phyloP scores from a whole-genome alignment of 164 flowering plant genomes.

The Sextonia rubra region DNA sequence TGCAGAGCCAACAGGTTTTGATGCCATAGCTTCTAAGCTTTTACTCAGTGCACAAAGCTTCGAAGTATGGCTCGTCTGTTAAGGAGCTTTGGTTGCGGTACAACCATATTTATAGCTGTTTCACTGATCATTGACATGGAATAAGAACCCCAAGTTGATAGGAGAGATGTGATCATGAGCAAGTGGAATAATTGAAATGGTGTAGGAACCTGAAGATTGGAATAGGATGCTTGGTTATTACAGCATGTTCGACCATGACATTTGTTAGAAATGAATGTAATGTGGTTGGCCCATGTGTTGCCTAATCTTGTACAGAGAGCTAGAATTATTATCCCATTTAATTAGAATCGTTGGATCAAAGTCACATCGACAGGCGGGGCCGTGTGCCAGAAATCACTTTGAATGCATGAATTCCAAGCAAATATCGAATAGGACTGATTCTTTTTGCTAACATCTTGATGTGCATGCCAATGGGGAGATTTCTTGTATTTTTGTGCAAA shows the following conservation, averaged over 20 bases:
- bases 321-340: neutral
- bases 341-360: neutral
- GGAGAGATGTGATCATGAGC: neutral
- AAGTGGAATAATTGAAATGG: neutral
- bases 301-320: neutral
- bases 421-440: neutral
- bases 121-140: neutral
- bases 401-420: neutral
- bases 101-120: neutral
- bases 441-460: neutral
- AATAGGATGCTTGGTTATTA: neutral
- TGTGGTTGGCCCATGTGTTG: neutral
- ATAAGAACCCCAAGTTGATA: neutral
- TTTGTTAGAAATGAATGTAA: neutral
- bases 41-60: neutral
- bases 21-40: constrained; percentile 34
- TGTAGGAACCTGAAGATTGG: neutral
- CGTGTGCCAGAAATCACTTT: neutral
- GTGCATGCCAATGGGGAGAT: neutral
- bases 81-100: neutral
- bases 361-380: neutral
- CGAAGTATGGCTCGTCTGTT: neutral
- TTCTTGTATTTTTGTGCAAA: neutral
- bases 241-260: neutral
- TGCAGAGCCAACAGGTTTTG: constrained; percentile 32